phyloP scores from a whole-genome alignment of 2,329 filamentous ascomycete species.

The Chaetomium sp. region DNA sequence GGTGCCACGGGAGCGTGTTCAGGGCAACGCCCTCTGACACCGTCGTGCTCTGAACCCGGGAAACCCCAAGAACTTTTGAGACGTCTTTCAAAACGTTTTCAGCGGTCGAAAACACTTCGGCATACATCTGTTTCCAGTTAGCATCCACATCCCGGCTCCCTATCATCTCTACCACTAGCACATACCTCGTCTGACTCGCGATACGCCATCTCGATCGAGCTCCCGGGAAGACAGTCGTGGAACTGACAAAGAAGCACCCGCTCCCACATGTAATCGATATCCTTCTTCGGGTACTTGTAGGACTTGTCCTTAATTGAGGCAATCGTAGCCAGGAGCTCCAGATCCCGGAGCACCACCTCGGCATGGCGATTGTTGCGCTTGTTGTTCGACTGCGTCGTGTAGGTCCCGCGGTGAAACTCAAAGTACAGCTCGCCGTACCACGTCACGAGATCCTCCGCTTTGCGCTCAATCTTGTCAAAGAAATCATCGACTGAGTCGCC shows the following conservation, averaged over 20 bases:
- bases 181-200: constrained; percentile 79
- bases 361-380: constrained; percentile 87
- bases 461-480: constrained; percentile 78
- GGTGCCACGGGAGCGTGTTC: constrained; percentile 83
- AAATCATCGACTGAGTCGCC: constrained; percentile 90
- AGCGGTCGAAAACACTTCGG: constrained; percentile 71
- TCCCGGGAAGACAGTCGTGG: constrained; percentile 93
- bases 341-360: constrained; percentile 77
- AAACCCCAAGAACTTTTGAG: constrained; percentile 59
- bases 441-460: constrained; percentile 72
- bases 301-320: constrained; percentile 65
- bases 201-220: constrained; percentile 96
- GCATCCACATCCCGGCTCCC: constrained; percentile 8
- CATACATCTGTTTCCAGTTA: constrained; percentile 58
- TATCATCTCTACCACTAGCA: background rate
- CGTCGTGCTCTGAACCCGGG: constrained; percentile 34
- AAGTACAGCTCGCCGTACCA: constrained; percentile 99
- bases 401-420: constrained; percentile 92
- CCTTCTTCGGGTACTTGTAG: constrained; percentile 88
- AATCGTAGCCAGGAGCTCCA: constrained; percentile 82
- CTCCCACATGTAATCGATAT: constrained; percentile 97
- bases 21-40: constrained; percentile 55
- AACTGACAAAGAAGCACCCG: constrained; percentile 87
- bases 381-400: constrained; percentile 96
- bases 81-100: constrained; percentile 65